Conservation (phyloP, 208 protist species). For the Lotmaria passim region DNA sequence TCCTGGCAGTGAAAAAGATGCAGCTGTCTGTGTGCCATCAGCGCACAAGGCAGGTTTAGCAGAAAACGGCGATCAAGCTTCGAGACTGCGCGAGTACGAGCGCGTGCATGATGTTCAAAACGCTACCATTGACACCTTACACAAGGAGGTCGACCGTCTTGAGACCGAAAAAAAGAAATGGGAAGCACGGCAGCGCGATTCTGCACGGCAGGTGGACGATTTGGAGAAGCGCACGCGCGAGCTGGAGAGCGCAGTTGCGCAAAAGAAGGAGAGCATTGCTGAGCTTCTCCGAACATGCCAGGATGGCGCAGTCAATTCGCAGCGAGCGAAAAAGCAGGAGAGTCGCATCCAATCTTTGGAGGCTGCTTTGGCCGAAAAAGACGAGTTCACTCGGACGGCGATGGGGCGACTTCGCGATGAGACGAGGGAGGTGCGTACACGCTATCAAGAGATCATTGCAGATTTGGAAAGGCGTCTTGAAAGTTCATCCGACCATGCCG, state of each 20-base stretch:
- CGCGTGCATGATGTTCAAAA: conserved; percentile 26
- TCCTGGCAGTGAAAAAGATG: not conserved
- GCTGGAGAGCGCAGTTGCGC: conserved; percentile 26
- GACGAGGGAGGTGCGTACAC: conserved; percentile 51
- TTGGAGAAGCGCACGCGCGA: conserved; percentile 19
- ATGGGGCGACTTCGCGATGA: conserved; percentile 62
- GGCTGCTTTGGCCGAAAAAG: conserved; percentile 65
- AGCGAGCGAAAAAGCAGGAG: conserved; percentile 56
- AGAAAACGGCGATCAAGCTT: not conserved
- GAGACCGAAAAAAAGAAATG: conserved; percentile 15
- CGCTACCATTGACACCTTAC: conserved; percentile 24
- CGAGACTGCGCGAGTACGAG: conserved; percentile 23
- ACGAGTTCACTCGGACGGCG: conserved; percentile 58
- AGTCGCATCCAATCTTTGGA: conserved; percentile 56
- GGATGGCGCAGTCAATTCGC: conserved; percentile 39
- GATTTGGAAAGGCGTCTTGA: conserved; percentile 43
- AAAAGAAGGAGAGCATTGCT: conserved; percentile 61
- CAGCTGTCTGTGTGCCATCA: not conserved
- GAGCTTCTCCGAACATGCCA: conserved; percentile 70
- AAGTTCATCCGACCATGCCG: conserved; percentile 19
- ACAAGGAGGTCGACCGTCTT: conserved; percentile 17
- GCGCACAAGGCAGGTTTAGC: conserved; percentile 1
- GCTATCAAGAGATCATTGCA: conserved; percentile 67
- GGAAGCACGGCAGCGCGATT: conserved; percentile 5
- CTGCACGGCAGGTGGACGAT: conserved; percentile 13